These are phyloP conservation scores for Alternaria alternata DNA, from an alignment of 2,329 filamentous ascomycete genomes.

Conservation along the genomic window DNA sequence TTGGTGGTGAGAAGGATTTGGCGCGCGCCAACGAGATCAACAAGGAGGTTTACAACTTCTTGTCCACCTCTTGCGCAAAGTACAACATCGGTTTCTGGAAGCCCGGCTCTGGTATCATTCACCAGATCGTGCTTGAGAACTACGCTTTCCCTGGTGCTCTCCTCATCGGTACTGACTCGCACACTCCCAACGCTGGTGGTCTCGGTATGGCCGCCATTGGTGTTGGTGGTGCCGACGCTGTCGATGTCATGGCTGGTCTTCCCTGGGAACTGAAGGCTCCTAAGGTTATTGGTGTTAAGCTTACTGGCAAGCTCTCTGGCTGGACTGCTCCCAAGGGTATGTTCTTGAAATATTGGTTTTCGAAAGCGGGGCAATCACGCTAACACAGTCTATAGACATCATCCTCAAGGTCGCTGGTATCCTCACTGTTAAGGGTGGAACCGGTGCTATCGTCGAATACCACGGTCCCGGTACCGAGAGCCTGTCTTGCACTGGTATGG, in stretches of 20 bases:
- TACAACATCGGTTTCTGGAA: conserved; percentile 99
- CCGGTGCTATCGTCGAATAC: conserved; percentile 88
- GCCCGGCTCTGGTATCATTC: conserved; percentile 98
- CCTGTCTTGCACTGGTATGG: conserved; percentile 86
- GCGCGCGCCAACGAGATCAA: conserved; percentile 90
- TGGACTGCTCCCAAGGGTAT: conserved; percentile 93
- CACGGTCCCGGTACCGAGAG: conserved; percentile 75
- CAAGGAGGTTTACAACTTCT: conserved; percentile 99
- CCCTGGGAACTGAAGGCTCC: conserved; percentile 99
- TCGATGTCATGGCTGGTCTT: conserved; percentile 96
- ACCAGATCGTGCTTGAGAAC: conserved; percentile 98
- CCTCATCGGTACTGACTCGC: conserved; percentile 96
- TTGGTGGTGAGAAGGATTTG: conserved; percentile 93
- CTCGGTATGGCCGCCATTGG: conserved; percentile 94
- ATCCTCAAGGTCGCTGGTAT: conserved; percentile 98
- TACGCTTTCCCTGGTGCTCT: conserved; percentile 99
- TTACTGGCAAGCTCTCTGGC: conserved; percentile 86
- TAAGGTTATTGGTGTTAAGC: conserved; percentile 94
- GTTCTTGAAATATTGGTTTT: conserved; percentile 39
- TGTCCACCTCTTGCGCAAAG: conserved; percentile 92
- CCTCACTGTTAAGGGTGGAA: conserved; percentile 97
- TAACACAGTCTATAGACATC: conserved; percentile 69
- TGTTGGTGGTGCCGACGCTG: conserved; percentile 97
- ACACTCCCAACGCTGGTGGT: conserved; percentile 97
- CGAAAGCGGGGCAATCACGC: conserved; percentile 15